These are phyloP conservation scores for Juglanconis sp. DNA, from an alignment of 2,329 filamentous ascomycete genomes.

Conservation along the genomic window DNA sequence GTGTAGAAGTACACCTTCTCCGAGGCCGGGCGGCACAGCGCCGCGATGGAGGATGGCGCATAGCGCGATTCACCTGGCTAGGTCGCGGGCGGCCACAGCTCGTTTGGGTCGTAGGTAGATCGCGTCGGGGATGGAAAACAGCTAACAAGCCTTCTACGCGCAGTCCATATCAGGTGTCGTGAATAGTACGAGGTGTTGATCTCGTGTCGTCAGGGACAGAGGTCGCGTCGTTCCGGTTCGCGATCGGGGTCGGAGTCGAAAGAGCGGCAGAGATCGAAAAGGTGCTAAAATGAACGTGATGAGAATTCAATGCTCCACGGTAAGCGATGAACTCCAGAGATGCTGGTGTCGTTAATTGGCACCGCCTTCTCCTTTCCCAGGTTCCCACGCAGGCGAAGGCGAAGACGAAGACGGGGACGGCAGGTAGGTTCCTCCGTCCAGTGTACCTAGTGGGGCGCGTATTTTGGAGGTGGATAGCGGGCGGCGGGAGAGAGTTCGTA, in stretches of 20 bases:
- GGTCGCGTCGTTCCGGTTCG: not conserved
- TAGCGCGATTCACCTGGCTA: conserved; percentile 29
- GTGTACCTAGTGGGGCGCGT: no score
- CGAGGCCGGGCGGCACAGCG: conserved; percentile 39
- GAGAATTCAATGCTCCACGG: not conserved
- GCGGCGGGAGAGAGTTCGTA: no score
- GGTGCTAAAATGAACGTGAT: not conserved
- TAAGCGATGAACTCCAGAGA: not conserved
- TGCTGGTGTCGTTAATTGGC: not conserved
- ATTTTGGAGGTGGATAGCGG: no score
- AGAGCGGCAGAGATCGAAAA: not conserved
- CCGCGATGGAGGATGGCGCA: conserved; percentile 46
- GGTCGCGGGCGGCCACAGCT: not conserved
- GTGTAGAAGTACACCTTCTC: conserved; percentile 19
- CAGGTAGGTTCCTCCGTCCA: not conserved
- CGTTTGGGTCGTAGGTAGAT: not conserved
- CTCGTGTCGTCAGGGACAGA: not conserved
- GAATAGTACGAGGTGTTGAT: not conserved
- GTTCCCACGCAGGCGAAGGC: not conserved
- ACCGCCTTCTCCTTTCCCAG: not conserved
- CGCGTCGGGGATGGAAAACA: not conserved
- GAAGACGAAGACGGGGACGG: not conserved
- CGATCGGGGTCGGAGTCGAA: not conserved
- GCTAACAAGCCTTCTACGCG: conserved; percentile 5
- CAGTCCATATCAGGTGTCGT: conserved; percentile 14